Base-by-base conservation (phyloP, 148 eudicot genomes). In the Rhododendron ferrugineum region DNA sequence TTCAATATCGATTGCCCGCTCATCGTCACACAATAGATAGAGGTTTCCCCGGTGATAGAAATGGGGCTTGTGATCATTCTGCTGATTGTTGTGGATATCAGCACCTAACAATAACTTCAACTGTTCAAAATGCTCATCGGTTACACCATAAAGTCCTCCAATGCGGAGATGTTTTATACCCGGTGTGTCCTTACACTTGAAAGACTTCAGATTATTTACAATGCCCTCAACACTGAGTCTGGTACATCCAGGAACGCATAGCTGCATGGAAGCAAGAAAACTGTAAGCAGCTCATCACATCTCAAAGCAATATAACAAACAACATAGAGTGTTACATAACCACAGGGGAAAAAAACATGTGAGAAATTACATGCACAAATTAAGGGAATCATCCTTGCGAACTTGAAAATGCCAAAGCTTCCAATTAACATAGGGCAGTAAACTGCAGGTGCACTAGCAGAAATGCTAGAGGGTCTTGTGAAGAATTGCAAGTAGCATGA, bases 1-100 rank as follows among this genome's bases (percentile, higher is more conserved):
- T 81, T 94, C 98, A 72, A 97, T 87, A 88, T 97, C 99, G 32
- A 97, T 90, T 6, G 94, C 88, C 36, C 98, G 96, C 66, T 90
- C 92, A 86, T 97, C 98, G 68, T 92, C 96, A 86, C 77, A 80
- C 20, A 89, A 90, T 11, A 90, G 60, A 87, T 91, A 91, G 6
- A 84, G 56, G 68, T 87, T 91, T 30, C 93, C 93, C 80, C 91
- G 82, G 26, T 32, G 85, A 84, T 84, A 92, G 70, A 87, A 97
- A 62, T 86, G 93, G 14, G 93, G 96, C 83, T 89, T 93, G 82
- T 86, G 81, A 81, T 40, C 34, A 81, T 56, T 85, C 32, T 73
- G 66, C 64, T 81, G 85, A 34, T 47, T 81, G 32, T 42, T 79
- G 26, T 15, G 74, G 36, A 84, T 79, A 60, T 86, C 85, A 54